Base-by-base conservation (phyloP, 352 stramenopile genomes). In the Phytophthora hybrid region DNA sequence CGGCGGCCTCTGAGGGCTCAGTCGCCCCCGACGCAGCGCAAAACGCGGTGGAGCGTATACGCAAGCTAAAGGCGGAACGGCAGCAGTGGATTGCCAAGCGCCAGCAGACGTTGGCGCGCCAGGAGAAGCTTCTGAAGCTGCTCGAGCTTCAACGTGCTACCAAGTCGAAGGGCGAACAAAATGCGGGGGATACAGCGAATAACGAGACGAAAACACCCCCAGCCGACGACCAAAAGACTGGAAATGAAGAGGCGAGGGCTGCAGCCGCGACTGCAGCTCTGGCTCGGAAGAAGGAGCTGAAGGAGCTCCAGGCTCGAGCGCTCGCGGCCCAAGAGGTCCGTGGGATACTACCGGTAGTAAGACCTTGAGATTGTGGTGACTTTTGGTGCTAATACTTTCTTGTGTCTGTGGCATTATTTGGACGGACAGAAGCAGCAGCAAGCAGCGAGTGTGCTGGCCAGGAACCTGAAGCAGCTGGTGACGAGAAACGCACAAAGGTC, bases 281-380 rank as follows among this genome's bases (percentile, higher is more conserved):
- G 19, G 31, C 44, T 53, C 71, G 71, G 29, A 85, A 79, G n/a
- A 80, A 84, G 44, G 76, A 87, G 65, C 57, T 89, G 1, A 76
- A 70, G 44, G 60, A 77, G 52, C 51, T 85, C 6, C 75, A 85
- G 56, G 66, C 66, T 14, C 72, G 71, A 64, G 75, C 78, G 8
- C 37, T 67, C 16, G 57, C 60, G 10, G 72, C 80, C 13, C 41
- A 60, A 63, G 67, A 84, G 74, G 82, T 89, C n/a, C 16, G 67
- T 56, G 46, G 44, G 2, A 41, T 10, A n/a, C 31, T 5, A n/a
- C n/a, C n/a, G n/a, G n/a, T n/a, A 6, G 18, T 52, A 18, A 26
- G n/a, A 31, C 9, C 18, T 21, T 23, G 18, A 21, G 44, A 21
- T 51, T 21, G 18, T 1, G 16, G 14, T 8, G 4, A 21, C 10